Evolutionary conservation across 129 eudicot genomes (phyloP), one percentile per base, ranked within the genome.

Genomic region (Chrysanthemum seticuspe): DNA sequence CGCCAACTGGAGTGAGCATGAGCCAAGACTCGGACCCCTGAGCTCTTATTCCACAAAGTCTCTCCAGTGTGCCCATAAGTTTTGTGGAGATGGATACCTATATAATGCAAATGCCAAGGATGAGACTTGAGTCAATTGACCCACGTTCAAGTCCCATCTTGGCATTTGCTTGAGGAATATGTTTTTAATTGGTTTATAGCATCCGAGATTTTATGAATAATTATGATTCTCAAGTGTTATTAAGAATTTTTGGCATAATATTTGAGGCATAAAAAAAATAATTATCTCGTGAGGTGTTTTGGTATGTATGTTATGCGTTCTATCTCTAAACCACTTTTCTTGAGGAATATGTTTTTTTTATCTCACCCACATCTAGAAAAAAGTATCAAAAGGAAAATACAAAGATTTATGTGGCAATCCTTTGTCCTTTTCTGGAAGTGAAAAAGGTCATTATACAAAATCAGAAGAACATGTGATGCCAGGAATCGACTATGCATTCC

Each of bases 321-420:
- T 58, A 36, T 67, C 67, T 57, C 15, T n/a, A 29, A 70, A 51
- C 66, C 71, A 62, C 76, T 71, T 71, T 64, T 71, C 21, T 61
- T 53, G 16, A 1, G 51, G 65, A 72, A 76, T 23, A 64, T 63
- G 18, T 78, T 34, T 61, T 34, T 61, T 64, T 62, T 78, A 71
- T 63, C 77, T 63, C 75, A 61, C 53, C 76, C 5, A 51, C 61
- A 64, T 45, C 48, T 65, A 71, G 72, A 55, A 71, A 71, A 71
- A 71, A 55, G 67, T 25, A 57, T 45, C 65, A 56, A 71, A 52
- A 13, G 3, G 25, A 16, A 40, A 45, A 64, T 64, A 64, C 56
- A 78, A 54, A 55, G 53, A 7, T 40, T 62, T 52, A 56, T 2
- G 16, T 62, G 71, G 67, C 59, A 62, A 51, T 54, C 23, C 52